These are phyloP conservation scores for Trypanosoma vivax DNA, from an alignment of 208 protist genomes.

Conservation along the genomic window DNA sequence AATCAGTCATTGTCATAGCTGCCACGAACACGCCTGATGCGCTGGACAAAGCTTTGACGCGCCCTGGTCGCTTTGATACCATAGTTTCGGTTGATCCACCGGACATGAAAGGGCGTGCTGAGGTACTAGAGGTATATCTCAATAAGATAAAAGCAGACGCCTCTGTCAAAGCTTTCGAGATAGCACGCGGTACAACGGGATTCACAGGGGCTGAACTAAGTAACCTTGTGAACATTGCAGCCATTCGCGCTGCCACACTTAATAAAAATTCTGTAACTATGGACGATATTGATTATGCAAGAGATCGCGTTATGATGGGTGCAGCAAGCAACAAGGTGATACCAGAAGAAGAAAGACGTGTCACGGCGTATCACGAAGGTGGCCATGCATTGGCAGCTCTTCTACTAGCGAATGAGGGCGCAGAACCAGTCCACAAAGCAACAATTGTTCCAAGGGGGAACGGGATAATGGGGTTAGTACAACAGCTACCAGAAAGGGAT, in stretches of 20 bases:
- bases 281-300: conserved; percentile 89
- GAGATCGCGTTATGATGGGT: conserved; percentile 90
- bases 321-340: conserved; percentile 78
- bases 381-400: conserved; percentile 82
- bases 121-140: conserved; percentile 84
- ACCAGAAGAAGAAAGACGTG: conserved; percentile 78
- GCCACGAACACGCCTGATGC: conserved; percentile 97
- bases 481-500: conserved; percentile 82
- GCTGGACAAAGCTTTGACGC: conserved; percentile 91
- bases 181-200: conserved; percentile 81
- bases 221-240: conserved; percentile 92
- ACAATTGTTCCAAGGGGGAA: conserved; percentile 88
- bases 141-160: conserved; percentile 70
- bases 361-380: conserved; percentile 88
- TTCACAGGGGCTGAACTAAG: conserved; percentile 90
- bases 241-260: conserved; percentile 78
- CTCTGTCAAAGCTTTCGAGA: conserved; percentile 67
- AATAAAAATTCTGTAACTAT: conserved; percentile 66
- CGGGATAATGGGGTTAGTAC: conserved; percentile 89
- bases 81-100: conserved; percentile 85
- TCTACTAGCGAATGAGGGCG: conserved; percentile 62
- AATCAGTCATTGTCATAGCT: conserved; percentile 94
- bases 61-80: conserved; percentile 88
- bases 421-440: conserved; percentile 88
- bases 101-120: conserved; percentile 86